Evolutionary conservation across 306 rosid species (phyloP).

Genomic region (Cotoneaster glaucophyllus): DNA sequence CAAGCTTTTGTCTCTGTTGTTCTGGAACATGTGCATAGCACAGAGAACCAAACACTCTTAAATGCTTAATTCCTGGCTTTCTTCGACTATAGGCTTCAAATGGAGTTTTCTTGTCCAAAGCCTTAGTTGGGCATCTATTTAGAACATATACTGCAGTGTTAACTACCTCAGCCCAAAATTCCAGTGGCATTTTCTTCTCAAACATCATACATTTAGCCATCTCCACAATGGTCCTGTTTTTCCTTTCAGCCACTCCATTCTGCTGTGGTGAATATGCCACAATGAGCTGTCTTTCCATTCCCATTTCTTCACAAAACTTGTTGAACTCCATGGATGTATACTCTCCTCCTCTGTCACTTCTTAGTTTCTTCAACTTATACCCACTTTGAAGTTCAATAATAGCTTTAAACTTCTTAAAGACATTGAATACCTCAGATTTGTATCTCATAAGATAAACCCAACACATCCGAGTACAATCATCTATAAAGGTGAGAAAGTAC

Average conservation of each 20-base stretch:
- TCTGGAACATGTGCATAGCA: too few relatives aligned
- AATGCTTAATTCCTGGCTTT: too few relatives aligned
- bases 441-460: not conserved
- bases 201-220: not conserved
- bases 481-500: not conserved
- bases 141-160: not conserved
- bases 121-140: not conserved
- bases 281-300: not conserved
- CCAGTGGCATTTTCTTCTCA: not conserved
- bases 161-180: not conserved
- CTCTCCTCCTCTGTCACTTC: not conserved
- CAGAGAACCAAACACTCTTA: too few relatives aligned
- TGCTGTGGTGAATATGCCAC: not conserved
- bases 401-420: not conserved
- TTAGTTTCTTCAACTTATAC: not conserved
- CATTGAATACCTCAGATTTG: not conserved
- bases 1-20: too few relatives aligned
- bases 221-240: not conserved
- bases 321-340: not conserved
- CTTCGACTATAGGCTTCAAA: not conserved
- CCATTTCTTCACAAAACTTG: not conserved
- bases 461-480: not conserved
- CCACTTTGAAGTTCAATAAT: not conserved
- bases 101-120: not conserved
- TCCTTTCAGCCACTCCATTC: not conserved